Evolutionary conservation across 495 filamentous ascomycete species (phyloP), one percentile per base, ranked within the genome.

Genomic region (Aspergillus kassunensis): DNA sequence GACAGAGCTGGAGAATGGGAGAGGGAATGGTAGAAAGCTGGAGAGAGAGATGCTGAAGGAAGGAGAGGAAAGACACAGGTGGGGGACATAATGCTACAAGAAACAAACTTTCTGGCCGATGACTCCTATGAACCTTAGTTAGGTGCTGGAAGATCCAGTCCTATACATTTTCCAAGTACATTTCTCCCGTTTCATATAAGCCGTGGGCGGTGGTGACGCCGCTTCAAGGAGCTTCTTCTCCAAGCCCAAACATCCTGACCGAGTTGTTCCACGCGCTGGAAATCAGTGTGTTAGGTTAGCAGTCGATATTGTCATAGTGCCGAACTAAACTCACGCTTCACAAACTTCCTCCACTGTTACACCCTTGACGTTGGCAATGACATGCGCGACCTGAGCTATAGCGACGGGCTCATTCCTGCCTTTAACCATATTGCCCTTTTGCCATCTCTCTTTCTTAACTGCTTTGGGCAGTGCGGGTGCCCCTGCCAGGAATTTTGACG

Each of bases 361-460:
- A 0, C 83, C 91, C 68, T 96, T 96, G 31, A 96, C 82, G 23
- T 71, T 80, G 15, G 93, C 92, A 54, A 98, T 83, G 45, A 89
- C 88, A 63, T 84, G 81, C 11, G 88, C 93, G n/a, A 98, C 89
- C 33, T 83, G 83, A 45, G 82, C 76, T 51, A 97, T 96, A 35
- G 82, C 82, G 59, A 83, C 87, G 20, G 90, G 87, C 69, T 98
- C 93, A 66, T 97, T 98, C 18, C 93, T 78, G 1, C 92, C 89
- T 70, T 96, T 97, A 16, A 97, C 80, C 83, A 95, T 88, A 4
- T 68, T 67, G 0, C 89, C 91, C 62, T 88, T 80, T 35, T 79
- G 79, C 82, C 87, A 98, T 67, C 86, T 95, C 68, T 98, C 93
- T 68, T 97, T 97, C 75, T 96, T 97, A 31, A 96, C 84, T n/a